These are phyloP conservation scores for Ophiocordyceps robertsii DNA, from an alignment of 2,329 filamentous ascomycete species.

Conservation along the genomic window DNA sequence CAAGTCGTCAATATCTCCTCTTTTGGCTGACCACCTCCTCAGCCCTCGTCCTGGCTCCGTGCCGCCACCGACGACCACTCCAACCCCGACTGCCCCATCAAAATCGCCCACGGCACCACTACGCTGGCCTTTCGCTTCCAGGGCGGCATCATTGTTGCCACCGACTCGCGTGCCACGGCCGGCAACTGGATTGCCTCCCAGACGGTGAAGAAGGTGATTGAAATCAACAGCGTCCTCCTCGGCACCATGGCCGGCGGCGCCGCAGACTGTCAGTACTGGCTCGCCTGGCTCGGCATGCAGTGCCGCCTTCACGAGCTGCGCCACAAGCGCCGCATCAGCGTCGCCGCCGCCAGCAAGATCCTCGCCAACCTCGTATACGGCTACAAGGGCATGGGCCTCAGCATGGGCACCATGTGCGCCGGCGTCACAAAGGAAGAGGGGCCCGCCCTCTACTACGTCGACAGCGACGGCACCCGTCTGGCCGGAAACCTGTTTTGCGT, in stretches of 20 bases:
- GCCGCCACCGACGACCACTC: slow-evolving; percentile 94
- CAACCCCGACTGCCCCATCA: slow-evolving; percentile 96
- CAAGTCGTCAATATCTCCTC: too few relatives aligned
- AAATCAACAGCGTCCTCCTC: slow-evolving; percentile 88
- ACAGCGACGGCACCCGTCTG: slow-evolving; percentile 80
- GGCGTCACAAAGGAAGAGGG: slow-evolving; percentile 93
- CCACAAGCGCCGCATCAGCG: slow-evolving; percentile 96
- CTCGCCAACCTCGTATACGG: slow-evolving; percentile 95
- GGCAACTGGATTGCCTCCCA: slow-evolving; percentile 99
- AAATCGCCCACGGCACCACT: slow-evolving; percentile 97
- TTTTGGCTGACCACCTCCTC: slow-evolving; percentile 1
- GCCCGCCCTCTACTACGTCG: slow-evolving; percentile 96
- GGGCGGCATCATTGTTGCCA: slow-evolving; percentile 95
- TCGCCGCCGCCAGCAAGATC: slow-evolving; percentile 95
- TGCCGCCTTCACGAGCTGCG: slow-evolving; percentile 98
- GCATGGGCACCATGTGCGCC: slow-evolving; percentile 99
- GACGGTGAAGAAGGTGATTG: slow-evolving; percentile 99
- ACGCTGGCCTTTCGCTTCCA: slow-evolving; percentile 97
- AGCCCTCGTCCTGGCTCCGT: slow-evolving; percentile 91
- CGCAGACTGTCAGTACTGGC: slow-evolving; percentile 99
- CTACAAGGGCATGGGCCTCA: slow-evolving; percentile 97
- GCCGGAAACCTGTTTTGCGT: slow-evolving; percentile 96
- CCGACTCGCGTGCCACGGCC: slow-evolving; percentile 90
- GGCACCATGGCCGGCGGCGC: slow-evolving; percentile 98
- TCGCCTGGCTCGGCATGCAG: slow-evolving; percentile 97